Conservation (phyloP, 768 basidiomycete genomes). For the Boletus bicolor region DNA sequence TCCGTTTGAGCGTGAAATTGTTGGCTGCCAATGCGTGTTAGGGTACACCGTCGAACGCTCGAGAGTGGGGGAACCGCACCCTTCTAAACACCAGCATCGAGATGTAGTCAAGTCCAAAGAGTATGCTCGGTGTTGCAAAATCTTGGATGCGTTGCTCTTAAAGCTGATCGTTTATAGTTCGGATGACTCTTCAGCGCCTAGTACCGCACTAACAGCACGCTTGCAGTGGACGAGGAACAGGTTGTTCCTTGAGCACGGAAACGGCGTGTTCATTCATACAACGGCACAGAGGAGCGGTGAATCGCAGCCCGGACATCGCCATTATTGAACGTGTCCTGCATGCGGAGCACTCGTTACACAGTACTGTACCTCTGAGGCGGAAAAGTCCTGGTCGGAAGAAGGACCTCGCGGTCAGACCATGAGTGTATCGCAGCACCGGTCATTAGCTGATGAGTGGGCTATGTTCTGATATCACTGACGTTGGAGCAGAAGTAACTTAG, state of each 20-base stretch:
- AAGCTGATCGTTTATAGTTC: constrained; percentile 13
- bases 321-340: not conserved
- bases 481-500: no score
- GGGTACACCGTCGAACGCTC: not conserved
- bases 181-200: not conserved
- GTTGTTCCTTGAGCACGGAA: not conserved
- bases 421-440: not conserved
- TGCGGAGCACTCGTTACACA: constrained; percentile 1
- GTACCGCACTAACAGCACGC: constrained; percentile 12
- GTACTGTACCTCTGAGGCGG: not conserved
- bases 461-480: not conserved
- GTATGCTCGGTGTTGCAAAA: not conserved
- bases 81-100: constrained; percentile 2
- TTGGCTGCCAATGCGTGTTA: constrained; percentile 7
- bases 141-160: not conserved
- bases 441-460: not conserved
- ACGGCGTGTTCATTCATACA: constrained; percentile 1
- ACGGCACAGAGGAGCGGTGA: not conserved
- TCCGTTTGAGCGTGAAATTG: not conserved
- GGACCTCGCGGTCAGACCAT: constrained; percentile 6
- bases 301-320: not conserved
- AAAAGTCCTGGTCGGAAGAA: not conserved
- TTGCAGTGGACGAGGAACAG: not conserved
- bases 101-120: not conserved
- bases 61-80: not conserved